Conservation (phyloP, 768 basidiomycete species). For the Mrakia gelida region DNA sequence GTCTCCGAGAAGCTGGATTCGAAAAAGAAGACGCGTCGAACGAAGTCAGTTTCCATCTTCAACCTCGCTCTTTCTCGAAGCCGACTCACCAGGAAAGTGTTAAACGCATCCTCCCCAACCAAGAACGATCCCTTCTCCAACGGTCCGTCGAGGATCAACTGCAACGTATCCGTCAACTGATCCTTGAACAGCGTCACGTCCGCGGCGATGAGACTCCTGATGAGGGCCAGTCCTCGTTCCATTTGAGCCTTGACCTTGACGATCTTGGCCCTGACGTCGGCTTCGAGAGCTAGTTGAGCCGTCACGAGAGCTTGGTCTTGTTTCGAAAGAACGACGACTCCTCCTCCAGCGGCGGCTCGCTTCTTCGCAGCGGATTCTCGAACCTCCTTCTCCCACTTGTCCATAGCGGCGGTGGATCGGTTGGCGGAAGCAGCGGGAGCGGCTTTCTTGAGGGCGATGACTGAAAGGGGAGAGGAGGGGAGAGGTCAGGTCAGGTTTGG, state of each 20-base stretch:
- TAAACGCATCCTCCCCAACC: conserved; percentile 61
- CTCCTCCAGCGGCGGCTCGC: conserved; percentile 47
- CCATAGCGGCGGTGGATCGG: conserved; percentile 82
- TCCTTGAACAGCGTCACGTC: conserved; percentile 54
- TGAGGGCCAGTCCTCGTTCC: conserved; percentile 63
- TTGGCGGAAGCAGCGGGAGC: conserved; percentile 54
- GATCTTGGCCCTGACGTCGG: conserved; percentile 61
- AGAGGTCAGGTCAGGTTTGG: background rate
- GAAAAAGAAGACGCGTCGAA: conserved; percentile 2
- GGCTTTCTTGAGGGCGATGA: conserved; percentile 59
- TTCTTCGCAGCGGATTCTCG: conserved; percentile 81
- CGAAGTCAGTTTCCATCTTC: conserved; percentile 8
- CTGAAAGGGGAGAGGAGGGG: conserved; percentile 46
- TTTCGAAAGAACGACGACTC: conserved; percentile 60
- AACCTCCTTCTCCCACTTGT: conserved; percentile 94
- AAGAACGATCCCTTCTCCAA: conserved; percentile 59
- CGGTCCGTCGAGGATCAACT: conserved; percentile 62
- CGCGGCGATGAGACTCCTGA: conserved; percentile 58
- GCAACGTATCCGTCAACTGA: conserved; percentile 58
- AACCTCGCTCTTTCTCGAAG: no score
- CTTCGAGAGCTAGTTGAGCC: conserved; percentile 77
- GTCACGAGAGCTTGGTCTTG: conserved; percentile 78
- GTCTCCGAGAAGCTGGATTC: conserved; percentile 55
- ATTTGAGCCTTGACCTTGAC: conserved; percentile 54
- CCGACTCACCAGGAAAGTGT: conserved; percentile 67